Percentiles rank a stretch among this genome's conserved stretches.
Evolutionary conservation across 1,139 yeast genomes (phyloP).

Genomic region (Debaryomyces robertsiae): DNA sequence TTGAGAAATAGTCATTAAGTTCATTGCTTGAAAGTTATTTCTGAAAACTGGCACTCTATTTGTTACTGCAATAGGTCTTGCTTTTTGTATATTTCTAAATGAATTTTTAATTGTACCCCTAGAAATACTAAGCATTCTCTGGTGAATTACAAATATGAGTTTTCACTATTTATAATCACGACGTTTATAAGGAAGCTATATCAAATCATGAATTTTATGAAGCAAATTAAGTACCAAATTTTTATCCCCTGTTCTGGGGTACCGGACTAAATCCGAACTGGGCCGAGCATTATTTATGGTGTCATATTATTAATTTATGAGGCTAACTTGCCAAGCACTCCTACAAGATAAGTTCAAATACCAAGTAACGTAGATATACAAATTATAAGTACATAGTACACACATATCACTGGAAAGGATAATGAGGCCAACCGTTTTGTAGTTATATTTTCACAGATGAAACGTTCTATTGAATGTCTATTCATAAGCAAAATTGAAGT

Average conservation of each 20-base stretch:
- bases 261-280: constrained; percentile 6
- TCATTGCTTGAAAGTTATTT: constrained; percentile 25
- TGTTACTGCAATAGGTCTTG: constrained; percentile 5
- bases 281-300: constrained; percentile 2
- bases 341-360: neutral
- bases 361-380: constrained; percentile 3
- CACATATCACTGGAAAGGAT: neutral
- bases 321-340: neutral
- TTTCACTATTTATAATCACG: constrained; percentile 2
- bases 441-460: neutral
- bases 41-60: constrained; percentile 4
- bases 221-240: constrained; percentile 7
- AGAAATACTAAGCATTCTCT: constrained; percentile 12
- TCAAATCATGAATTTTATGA: constrained; percentile 6
- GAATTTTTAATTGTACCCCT: constrained; percentile 12
- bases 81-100: constrained; percentile 4
- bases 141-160: too few relatives aligned
- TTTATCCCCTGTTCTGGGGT: constrained; percentile 9
- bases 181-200: constrained; percentile 3
- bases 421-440: neutral
- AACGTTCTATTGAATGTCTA: neutral
- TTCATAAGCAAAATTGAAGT: constrained; percentile 15
- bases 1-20: constrained; percentile 62
- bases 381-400: constrained; percentile 4
- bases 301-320: neutral